Conservation (phyloP, 2,329 filamentous ascomycete genomes). For the Fusarium bactridioides region DNA sequence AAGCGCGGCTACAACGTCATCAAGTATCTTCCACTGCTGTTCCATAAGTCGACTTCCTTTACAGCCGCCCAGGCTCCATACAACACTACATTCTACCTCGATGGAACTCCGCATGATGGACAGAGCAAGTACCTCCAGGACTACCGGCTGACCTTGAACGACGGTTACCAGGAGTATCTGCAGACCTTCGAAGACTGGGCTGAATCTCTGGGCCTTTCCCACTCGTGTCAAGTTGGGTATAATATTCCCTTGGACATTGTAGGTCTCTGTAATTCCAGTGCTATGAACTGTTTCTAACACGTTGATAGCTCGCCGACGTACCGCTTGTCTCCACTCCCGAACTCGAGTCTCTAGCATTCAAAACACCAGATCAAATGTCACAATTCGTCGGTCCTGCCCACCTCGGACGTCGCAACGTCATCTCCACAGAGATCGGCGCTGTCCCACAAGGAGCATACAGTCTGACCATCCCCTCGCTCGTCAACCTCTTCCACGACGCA, state of each 20-base stretch:
- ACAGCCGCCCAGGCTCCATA: background rate
- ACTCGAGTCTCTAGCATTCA: background rate
- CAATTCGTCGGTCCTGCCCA: background rate
- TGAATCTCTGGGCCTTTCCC: background rate
- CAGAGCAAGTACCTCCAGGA: background rate
- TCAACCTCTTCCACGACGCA: background rate
- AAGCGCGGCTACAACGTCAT: background rate
- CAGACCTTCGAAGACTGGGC: background rate
- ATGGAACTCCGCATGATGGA: background rate
- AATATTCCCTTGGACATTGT: background rate
- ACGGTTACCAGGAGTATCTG: background rate
- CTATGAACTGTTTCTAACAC: rapidly evolving
- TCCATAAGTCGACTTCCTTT: background rate
- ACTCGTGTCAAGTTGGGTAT: background rate
- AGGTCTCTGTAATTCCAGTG: background rate
- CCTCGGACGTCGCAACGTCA: background rate
- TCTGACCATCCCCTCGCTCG: background rate
- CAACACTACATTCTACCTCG: background rate
- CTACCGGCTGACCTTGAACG: background rate
- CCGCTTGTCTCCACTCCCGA: background rate
- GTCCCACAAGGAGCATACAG: background rate
- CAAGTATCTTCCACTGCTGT: background rate
- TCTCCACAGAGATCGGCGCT: background rate
- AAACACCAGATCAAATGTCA: background rate
- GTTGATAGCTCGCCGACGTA: background rate